Base-by-base conservation (phyloP, 2,329 filamentous ascomycete species). In the Venturia carpophila region DNA sequence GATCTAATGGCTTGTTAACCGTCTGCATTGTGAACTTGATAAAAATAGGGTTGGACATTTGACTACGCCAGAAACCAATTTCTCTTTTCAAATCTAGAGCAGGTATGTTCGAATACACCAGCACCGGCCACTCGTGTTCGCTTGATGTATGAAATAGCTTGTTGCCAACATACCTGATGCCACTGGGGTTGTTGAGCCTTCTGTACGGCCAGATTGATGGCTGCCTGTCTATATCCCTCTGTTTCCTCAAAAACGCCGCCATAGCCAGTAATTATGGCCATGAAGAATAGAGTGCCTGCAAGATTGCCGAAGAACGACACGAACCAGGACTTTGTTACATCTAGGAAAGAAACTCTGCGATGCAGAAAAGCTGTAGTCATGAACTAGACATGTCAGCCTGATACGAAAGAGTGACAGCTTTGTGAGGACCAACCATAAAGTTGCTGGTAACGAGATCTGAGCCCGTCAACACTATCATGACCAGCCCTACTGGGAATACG, bases 121-220 rank as follows among this genome's bases (percentile, higher is more conserved):
- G 24, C 47, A 34, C 6, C 21, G 9, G 47, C 47, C 21, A 4
- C 10, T 21, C 21, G 7, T 49, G 9, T 27, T 15, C 21, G 21
- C 10, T n/a, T 11, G 21, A 27, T 11, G 17, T 15, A 27, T 2
- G 13, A 49, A 19, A 21, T n/a, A 47, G 45, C 19, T 34, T 19
- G 3, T 11, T 4, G 1, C n/a, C 52, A 19, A 56, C 30, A 34
- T 37, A 56, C 30, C 52, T 68, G 66, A 60, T 68, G 67, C 61
- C 65, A 71, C 15, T 62, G 63, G 15, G 69, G 69, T 13, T 64
- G 66, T 6, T 68, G 66, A 39, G 69, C 68, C 55, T 70, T 71
- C 58, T 66, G 67, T n/a, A 67, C 67, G 0, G 67, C 68, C 21
- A 69, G 68, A 30, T 63, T 34, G n/a, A 69, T 66, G n/a, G 68